These are phyloP conservation scores for Tremellales sp. DNA, from an alignment of 1,284 basidiomycete species.

Conservation along the genomic window DNA sequence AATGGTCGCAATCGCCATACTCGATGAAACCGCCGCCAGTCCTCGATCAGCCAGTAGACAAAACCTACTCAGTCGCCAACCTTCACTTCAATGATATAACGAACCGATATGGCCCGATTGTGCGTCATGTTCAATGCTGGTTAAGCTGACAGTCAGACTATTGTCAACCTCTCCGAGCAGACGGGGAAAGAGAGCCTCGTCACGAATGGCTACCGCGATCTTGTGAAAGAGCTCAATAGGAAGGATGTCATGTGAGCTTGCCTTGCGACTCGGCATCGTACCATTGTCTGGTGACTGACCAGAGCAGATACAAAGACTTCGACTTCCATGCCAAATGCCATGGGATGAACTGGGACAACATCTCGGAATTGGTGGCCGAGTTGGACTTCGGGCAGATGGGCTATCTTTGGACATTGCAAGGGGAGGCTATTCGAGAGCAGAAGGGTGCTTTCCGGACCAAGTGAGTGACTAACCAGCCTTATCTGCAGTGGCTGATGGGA, in stretches of 20 bases:
- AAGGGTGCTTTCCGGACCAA: constrained; percentile 69
- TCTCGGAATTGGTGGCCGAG: constrained; percentile 67
- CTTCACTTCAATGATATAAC: constrained; percentile 71
- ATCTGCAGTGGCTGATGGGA: constrained; percentile 36
- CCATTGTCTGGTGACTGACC: not conserved
- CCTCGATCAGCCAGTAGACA: constrained; percentile 69
- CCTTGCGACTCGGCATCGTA: not conserved
- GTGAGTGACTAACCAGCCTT: constrained; percentile 22
- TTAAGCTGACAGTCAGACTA: constrained; percentile 54
- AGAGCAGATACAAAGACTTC: constrained; percentile 53
- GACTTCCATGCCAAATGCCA: constrained; percentile 82
- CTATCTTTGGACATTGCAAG: constrained; percentile 80
- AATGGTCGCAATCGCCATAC: constrained; percentile 70
- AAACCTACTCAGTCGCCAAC: constrained; percentile 66
- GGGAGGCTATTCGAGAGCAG: constrained; percentile 70
- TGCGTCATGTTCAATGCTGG: constrained; percentile 39
- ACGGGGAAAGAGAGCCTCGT: constrained; percentile 79
- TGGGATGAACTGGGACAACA: constrained; percentile 69
- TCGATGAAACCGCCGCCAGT: constrained; percentile 83
- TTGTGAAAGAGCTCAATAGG: constrained; percentile 57
- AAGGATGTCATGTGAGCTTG: constrained; percentile 64
- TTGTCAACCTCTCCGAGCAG: constrained; percentile 86
- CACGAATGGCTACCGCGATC: constrained; percentile 71
- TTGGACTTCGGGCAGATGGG: constrained; percentile 77
- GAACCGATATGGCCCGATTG: constrained; percentile 70